These are phyloP conservation scores for Calocybe indica DNA, from an alignment of 768 basidiomycete species.

Conservation along the genomic window DNA sequence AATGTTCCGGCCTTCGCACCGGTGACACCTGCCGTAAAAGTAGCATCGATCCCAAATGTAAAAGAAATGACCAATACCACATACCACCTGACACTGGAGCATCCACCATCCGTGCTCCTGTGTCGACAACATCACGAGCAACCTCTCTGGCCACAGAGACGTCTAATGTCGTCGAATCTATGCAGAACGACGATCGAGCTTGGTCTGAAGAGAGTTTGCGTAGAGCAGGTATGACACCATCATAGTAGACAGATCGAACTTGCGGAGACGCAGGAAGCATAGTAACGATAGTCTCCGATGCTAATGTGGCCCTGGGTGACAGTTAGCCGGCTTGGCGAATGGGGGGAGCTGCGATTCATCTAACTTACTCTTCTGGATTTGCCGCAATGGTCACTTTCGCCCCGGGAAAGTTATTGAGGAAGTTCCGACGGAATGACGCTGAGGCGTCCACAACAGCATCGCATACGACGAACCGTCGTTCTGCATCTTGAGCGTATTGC, in stretches of 20 bases:
- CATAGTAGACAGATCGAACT: constrained; percentile 68
- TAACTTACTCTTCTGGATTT: constrained; percentile 70
- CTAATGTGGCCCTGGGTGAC: constrained; percentile 48
- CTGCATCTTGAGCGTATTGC: constrained; percentile 43
- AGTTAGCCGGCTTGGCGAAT: not conserved
- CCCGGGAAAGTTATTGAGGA: constrained; percentile 51
- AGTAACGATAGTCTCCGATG: constrained; percentile 68
- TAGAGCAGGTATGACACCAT: constrained; percentile 65
- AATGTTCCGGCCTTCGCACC: constrained; percentile 86
- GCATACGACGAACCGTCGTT: constrained; percentile 68
- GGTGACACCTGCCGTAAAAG: constrained; percentile 51
- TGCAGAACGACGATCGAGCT: constrained; percentile 50
- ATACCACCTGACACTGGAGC: constrained; percentile 92
- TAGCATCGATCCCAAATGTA: not conserved
- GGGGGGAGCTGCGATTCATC: constrained; percentile 7
- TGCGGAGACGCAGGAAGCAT: constrained; percentile 94
- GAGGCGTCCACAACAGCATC: constrained; percentile 64
- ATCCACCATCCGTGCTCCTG: constrained; percentile 78
- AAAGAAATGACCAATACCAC: constrained; percentile 13
- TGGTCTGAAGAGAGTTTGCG: constrained; percentile 35
- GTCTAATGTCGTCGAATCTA: constrained; percentile 91
- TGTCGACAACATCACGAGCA: constrained; percentile 41
- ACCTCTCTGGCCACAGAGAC: constrained; percentile 68
- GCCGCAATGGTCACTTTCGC: constrained; percentile 52
- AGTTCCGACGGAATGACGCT: constrained; percentile 46